phyloP scores from a whole-genome alignment of 257 asterid genomes.

The Solanum chilense region DNA sequence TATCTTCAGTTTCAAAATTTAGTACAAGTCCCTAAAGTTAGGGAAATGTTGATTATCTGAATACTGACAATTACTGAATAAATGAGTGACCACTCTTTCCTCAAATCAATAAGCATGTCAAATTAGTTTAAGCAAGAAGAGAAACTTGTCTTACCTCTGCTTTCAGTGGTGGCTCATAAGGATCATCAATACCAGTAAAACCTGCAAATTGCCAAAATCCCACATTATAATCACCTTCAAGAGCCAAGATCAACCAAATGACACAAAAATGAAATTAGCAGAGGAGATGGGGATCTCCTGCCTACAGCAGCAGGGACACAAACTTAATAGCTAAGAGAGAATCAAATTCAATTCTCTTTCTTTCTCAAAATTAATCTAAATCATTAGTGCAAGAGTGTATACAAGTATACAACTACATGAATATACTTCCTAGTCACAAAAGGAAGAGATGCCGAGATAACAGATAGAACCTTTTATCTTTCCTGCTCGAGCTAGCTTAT shows the following conservation, averaged over 20 bases:
- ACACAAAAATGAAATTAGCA: neutral
- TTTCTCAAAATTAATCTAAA: neutral
- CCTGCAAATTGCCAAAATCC: conserved; percentile 29
- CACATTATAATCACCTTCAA: neutral
- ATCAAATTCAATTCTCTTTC: neutral
- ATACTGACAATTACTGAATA: neutral
- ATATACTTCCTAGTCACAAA: neutral
- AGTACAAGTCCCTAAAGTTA: neutral
- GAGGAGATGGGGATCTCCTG: neutral
- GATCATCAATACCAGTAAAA: conserved; percentile 96
- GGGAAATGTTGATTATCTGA: neutral
- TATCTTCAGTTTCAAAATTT: neutral
- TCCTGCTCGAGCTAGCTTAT: conserved; percentile 97
- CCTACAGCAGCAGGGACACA: neutral
- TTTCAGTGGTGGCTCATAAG: conserved; percentile 80
- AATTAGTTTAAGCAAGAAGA: neutral
- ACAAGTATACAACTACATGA: neutral
- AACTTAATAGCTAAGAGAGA: neutral
- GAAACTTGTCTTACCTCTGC: conserved; percentile 48
- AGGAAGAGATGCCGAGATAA: neutral
- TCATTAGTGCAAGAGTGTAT: neutral
- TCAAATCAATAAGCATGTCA: neutral
- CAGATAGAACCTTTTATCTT: conserved; percentile 67
- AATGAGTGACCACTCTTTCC: neutral
- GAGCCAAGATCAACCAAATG: neutral